Percentiles rank a stretch among this genome's conserved stretches.
These are phyloP conservation scores for Neurospora sp. DNA, from an alignment of 495 filamentous ascomycete species.

Conservation along the genomic window DNA sequence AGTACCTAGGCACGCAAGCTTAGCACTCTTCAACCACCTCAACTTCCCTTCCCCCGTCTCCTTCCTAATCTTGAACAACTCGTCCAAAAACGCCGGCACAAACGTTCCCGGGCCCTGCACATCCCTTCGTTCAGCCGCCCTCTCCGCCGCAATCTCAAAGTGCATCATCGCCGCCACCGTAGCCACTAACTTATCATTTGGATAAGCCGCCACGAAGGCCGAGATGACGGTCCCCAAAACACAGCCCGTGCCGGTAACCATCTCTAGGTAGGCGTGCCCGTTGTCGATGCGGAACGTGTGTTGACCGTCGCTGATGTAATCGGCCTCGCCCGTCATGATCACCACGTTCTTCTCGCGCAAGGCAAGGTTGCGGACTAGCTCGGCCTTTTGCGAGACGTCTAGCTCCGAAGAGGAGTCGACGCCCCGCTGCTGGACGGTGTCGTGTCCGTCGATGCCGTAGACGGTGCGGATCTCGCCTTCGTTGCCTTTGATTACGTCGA, in stretches of 20 bases:
- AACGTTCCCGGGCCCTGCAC: constrained; percentile 80
- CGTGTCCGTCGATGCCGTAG: constrained; percentile 53
- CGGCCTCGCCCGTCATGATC: constrained; percentile 74
- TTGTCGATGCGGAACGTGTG: constrained; percentile 59
- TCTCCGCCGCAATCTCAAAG: constrained; percentile 80
- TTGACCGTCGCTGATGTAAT: constrained; percentile 69
- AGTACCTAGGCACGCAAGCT: constrained; percentile 24
- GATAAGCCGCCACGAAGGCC: constrained; percentile 53
- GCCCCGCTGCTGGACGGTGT: constrained; percentile 59
- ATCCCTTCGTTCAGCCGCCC: constrained; percentile 50
- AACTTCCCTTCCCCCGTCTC: constrained; percentile 37
- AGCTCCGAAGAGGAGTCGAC: constrained; percentile 70
- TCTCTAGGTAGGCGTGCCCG: constrained; percentile 67
- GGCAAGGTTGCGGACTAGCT: constrained; percentile 56
- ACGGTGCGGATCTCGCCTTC: constrained; percentile 81
- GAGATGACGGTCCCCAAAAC: constrained; percentile 74
- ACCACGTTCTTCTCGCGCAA: constrained; percentile 58
- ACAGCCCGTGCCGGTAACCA: constrained; percentile 84
- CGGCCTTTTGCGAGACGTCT: constrained; percentile 38
- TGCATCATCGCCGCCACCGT: constrained; percentile 59
- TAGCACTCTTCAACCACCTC: constrained; percentile 48
- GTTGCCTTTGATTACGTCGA: constrained; percentile 90
- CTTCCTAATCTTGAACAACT: constrained; percentile 42
- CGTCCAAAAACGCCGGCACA: constrained; percentile 77
- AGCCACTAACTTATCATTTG: constrained; percentile 55